Conservation (phyloP, 78 protist genomes). For the Acrasis kona region DNA sequence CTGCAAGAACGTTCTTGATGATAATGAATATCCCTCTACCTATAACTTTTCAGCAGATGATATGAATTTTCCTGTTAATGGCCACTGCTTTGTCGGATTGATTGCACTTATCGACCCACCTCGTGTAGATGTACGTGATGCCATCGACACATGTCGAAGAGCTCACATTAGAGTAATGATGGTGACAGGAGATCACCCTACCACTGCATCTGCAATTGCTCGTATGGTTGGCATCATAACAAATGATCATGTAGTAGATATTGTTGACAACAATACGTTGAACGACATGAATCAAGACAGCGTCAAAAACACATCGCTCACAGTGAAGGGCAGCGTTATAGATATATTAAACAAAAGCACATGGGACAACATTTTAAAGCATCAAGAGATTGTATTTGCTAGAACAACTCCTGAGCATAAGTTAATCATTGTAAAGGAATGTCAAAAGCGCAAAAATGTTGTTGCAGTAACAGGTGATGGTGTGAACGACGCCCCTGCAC, state of each 20-base stretch:
- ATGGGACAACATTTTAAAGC: too few species aligned
- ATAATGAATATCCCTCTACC: conserved; percentile 4
- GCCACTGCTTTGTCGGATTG: conserved; percentile 74
- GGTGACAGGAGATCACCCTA: conserved; percentile 98
- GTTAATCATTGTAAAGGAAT: conserved; percentile 36
- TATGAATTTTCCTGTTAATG: conserved; percentile 25
- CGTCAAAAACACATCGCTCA: too few species aligned
- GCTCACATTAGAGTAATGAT: conserved; percentile 84
- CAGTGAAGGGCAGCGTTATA: too few species aligned
- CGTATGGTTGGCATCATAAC: conserved; percentile 49
- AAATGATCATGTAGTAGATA: too few species aligned
- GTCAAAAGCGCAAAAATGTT: conserved; percentile 24
- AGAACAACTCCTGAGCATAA: conserved; percentile 64
- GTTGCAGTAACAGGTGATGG: conserved; percentile 76
- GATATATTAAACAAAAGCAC: too few species aligned
- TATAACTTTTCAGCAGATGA: conserved; percentile 9
- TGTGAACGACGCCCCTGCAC: conserved; percentile 96
- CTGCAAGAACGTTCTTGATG: conserved; percentile 10
- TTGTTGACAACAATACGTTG: too few species aligned
- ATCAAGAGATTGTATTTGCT: too few species aligned
- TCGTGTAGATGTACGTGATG: conserved; percentile 69
- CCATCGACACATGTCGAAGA: conserved; percentile 52
- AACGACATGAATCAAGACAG: too few species aligned
- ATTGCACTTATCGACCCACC: conserved; percentile 95
- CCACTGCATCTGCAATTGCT: conserved; percentile 93